phyloP scores from a whole-genome alignment of 129 eudicot species.

The Solidago caesia region DNA sequence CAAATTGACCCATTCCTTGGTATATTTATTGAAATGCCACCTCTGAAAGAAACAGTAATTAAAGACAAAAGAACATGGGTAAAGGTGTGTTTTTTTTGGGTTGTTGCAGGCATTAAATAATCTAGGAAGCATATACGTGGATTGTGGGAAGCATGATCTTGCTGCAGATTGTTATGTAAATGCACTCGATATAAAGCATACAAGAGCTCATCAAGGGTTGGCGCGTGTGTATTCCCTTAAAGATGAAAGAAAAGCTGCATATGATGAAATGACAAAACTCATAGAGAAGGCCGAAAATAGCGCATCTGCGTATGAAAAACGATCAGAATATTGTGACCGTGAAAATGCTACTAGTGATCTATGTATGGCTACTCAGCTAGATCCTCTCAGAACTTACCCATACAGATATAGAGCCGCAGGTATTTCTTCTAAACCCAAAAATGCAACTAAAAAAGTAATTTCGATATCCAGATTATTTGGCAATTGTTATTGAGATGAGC shows the following conservation, averaged over 20 bases:
- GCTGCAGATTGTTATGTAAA: conserved; percentile 80
- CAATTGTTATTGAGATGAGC: neutral
- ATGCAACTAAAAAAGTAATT: neutral
- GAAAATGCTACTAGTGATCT: conserved; percentile 70
- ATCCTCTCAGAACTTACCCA: conserved; percentile 86
- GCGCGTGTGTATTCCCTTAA: conserved; percentile 78
- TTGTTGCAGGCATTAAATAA: conserved; percentile 74
- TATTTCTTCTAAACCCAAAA: conserved; percentile 21
- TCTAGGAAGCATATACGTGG: conserved; percentile 85
- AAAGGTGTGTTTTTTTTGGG: neutral
- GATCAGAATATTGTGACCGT: conserved; percentile 82
- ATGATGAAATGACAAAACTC: conserved; percentile 88
- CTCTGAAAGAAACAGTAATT: conserved; percentile 1
- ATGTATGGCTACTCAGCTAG: conserved; percentile 62
- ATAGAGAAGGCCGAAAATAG: conserved; percentile 68
- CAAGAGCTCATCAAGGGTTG: conserved; percentile 92
- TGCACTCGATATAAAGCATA: conserved; percentile 87
- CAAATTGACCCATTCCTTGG: neutral
- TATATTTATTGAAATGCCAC: neutral
- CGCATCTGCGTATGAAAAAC: conserved; percentile 90
- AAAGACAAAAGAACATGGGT: conserved; percentile 3
- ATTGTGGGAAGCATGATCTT: conserved; percentile 73
- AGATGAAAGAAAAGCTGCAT: conserved; percentile 64
- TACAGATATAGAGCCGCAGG: conserved; percentile 95
- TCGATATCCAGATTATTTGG: neutral